Conservation (phyloP, 345 rosid genomes). For the Erysimum cheiranthoides region DNA sequence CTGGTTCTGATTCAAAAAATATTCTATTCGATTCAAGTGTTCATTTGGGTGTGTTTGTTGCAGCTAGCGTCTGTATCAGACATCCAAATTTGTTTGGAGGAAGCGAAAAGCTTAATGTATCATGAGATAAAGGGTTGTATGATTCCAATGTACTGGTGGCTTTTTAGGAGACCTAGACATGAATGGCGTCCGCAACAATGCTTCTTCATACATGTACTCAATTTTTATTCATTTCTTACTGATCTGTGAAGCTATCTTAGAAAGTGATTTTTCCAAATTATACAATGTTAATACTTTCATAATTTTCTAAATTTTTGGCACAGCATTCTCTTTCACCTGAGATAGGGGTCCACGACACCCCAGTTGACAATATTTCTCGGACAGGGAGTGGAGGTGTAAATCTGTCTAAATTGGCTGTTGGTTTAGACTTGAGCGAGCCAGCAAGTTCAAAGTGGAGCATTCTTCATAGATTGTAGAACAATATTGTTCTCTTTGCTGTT, state of each 20-base stretch:
- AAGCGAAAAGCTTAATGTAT: slow-evolving; percentile 95
- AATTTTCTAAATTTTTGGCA: slow-evolving; percentile 31
- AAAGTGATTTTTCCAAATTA: neutral
- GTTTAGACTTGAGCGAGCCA: slow-evolving; percentile 87
- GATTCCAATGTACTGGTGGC: slow-evolving; percentile 88
- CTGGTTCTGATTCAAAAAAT: too few species aligned
- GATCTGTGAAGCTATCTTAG: neutral
- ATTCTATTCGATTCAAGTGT: neutral
- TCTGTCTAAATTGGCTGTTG: slow-evolving; percentile 78
- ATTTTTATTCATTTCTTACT: too few species aligned
- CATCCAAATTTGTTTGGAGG: slow-evolving; percentile 98
- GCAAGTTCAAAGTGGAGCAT: slow-evolving; percentile 82
- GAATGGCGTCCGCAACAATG: slow-evolving; percentile 93
- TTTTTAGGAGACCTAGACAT: slow-evolving; percentile 89
- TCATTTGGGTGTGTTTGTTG: slow-evolving; percentile 43
- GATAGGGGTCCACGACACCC: slow-evolving; percentile 84
- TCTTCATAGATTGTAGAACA: slow-evolving; percentile 6
- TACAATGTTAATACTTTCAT: neutral
- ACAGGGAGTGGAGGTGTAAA: slow-evolving; percentile 92
- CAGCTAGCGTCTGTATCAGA: slow-evolving; percentile 89
- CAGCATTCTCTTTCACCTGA: slow-evolving; percentile 97
- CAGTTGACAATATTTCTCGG: slow-evolving; percentile 82
- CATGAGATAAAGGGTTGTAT: slow-evolving; percentile 88
- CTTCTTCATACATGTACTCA: slow-evolving; percentile 85
- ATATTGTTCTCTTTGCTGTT: slow-evolving; percentile 5